Evolutionary conservation across 1,284 basidiomycete species (phyloP), one percentile per base, ranked within the genome.

Genomic region (Cystobasidiaceae sp.): DNA sequence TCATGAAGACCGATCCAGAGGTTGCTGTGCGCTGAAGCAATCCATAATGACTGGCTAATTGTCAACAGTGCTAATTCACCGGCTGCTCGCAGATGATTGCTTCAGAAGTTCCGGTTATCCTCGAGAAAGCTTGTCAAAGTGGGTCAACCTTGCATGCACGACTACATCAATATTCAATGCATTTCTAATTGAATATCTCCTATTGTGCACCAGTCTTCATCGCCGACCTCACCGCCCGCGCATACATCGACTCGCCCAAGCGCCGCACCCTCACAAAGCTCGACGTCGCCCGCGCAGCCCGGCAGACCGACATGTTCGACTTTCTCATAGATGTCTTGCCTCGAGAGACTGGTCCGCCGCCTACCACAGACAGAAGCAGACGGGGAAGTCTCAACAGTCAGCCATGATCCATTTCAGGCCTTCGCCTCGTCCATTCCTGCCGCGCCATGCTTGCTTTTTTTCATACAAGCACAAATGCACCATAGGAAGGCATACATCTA

Each of bases 61-160:
- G n/a, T 39, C 37, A 39, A 11, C 37, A 11, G 37, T 11, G 11
- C 37, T 48, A 49, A 28, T 9, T 48, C 28, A 25, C 25, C 37
- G 33, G 19, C 15, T 51, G 43, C 43, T 21, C 45, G 7, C 73
- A 93, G 90, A 96, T 94, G 92, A 94, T 96, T 72, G 90, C 90
- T 66, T 90, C 90, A 55, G 92, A 94, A 89, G 92, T 90, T 15
- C 92, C 92, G 6, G 89, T 96, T 66, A 80, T 96, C 48, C 93
- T 96, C 77, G 93, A 90, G 79, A 94, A 93, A 78, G 92, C 92
- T 60, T 96, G 92, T 78, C 92, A 96, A 82, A 88, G 92, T 94
- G 73, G 72, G 89, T 82, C 43, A 43, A 43, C 54, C 51, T 17
- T 52, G 6, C 7, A 4, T 25, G 28, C 27, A 41, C 54, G 13